Evolutionary conservation across 768 basidiomycete genomes (phyloP).

Genomic region (Trametes cingulata): DNA sequence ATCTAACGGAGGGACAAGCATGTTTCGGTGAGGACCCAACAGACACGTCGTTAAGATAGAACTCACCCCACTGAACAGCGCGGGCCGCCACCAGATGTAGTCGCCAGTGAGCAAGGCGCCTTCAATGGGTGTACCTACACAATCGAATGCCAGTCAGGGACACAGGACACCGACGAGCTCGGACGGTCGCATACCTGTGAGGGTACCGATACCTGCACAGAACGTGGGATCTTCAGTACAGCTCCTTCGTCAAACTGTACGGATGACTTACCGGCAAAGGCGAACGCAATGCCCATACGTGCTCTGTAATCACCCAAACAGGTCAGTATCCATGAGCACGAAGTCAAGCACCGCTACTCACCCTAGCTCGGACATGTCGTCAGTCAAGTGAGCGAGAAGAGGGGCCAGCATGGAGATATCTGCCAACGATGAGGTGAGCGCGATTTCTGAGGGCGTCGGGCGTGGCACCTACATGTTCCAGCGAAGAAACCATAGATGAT

Average conservation of each 20-base stretch:
- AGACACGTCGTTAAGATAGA: neutral
- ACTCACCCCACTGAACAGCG: slow-evolving; percentile 29
- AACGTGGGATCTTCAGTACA: neutral
- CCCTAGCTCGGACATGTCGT: slow-evolving; percentile 28
- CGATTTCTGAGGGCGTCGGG: neutral
- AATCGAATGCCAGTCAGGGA: slow-evolving; percentile 22
- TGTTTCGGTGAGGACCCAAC: neutral
- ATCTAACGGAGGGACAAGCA: neutral
- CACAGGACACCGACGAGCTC: neutral
- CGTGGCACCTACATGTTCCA: slow-evolving; percentile 26
- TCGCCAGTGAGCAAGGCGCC: slow-evolving; percentile 45
- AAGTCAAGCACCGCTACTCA: slow-evolving; percentile 1
- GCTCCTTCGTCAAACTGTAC: no score
- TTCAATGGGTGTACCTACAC: slow-evolving; percentile 54
- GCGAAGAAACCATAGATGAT: slow-evolving; percentile 42
- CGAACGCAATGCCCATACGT: slow-evolving; percentile 36
- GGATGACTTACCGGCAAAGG: slow-evolving; percentile 28
- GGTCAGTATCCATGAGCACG: neutral
- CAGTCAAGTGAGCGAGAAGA: slow-evolving; percentile 20
- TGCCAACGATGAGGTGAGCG: slow-evolving; percentile 16
- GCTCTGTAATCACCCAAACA: slow-evolving; percentile 23
- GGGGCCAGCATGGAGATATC: slow-evolving; percentile 35
- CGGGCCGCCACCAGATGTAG: slow-evolving; percentile 34
- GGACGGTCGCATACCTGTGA: slow-evolving; percentile 15
- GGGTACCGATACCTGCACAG: slow-evolving; percentile 39